Conservation (phyloP, 306 rosid species). For the Casuarina glauca region DNA sequence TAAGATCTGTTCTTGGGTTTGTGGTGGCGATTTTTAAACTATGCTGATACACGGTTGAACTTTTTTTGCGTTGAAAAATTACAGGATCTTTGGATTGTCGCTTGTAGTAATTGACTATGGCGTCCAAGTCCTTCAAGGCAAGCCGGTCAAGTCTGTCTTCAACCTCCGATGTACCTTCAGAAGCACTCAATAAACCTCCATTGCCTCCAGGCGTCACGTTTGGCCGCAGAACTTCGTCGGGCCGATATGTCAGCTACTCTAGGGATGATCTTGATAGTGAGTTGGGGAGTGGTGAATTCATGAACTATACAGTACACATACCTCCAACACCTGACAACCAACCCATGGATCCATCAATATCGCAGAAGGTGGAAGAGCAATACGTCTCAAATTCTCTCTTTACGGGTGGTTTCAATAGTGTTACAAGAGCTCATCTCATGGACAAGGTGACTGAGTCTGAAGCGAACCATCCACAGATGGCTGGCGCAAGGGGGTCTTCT, state of each 20-base stretch:
- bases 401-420: conserved; percentile 92
- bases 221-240: conserved; percentile 79
- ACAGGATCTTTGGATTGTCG: conserved; percentile 32
- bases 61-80: conserved; percentile 25
- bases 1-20: background rate
- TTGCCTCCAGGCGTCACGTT: conserved; percentile 77
- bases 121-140: conserved; percentile 59
- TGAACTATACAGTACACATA: conserved; percentile 83
- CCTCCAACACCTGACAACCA: conserved; percentile 97
- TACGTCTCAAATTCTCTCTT: conserved; percentile 85
- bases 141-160: conserved; percentile 63
- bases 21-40: conserved; percentile 2
- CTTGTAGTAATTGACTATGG: conserved; percentile 45
- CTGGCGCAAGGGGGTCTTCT: conserved; percentile 85
- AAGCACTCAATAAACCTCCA: conserved; percentile 61
- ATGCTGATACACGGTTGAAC: conserved; percentile 30
- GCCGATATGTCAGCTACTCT: conserved; percentile 84
- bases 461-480: conserved; percentile 94
- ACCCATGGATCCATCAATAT: conserved; percentile 82
- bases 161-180: conserved; percentile 61
- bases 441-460: conserved; percentile 92
- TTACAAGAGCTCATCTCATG: conserved; percentile 87
- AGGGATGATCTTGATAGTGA: conserved; percentile 97
- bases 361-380: conserved; percentile 94
- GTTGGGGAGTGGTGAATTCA: conserved; percentile 64